Percentiles rank a stretch among this genome's conserved stretches.
These are phyloP conservation scores for Leucosporidium creatinivorum DNA, from an alignment of 768 basidiomycete genomes.

Conservation along the genomic window DNA sequence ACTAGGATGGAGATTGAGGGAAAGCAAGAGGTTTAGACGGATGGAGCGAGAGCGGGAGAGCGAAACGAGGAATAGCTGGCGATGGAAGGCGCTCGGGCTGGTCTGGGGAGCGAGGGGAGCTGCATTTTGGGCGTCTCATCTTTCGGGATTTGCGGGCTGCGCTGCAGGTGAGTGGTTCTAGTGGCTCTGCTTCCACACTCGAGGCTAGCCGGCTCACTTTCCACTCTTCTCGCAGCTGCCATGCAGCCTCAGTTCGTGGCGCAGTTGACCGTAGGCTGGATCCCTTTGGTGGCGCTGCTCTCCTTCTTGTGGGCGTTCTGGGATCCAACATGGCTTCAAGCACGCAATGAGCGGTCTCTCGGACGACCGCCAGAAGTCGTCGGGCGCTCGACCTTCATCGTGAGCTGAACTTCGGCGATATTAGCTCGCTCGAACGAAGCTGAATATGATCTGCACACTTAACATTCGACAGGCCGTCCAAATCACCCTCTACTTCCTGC, in stretches of 20 bases:
- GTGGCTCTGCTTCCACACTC: no score
- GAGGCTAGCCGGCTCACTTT: no score
- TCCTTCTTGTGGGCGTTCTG: conserved; percentile 20
- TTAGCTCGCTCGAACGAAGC: neutral
- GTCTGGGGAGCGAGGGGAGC: conserved; percentile 13
- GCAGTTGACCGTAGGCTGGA: neutral
- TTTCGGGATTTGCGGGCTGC: neutral
- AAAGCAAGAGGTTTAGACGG: conserved; percentile 41
- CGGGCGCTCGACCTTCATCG: neutral
- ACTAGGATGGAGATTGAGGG: conserved; percentile 61
- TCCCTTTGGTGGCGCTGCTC: neutral
- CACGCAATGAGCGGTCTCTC: conserved; percentile 2
- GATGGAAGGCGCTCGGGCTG: neutral
- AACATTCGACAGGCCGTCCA: neutral
- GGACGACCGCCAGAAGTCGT: neutral
- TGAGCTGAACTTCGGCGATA: neutral
- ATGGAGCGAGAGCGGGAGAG: neutral
- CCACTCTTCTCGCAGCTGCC: neutral
- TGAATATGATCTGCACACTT: neutral
- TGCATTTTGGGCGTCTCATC: neutral
- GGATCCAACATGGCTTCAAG: conserved; percentile 22
- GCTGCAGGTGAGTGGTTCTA: neutral
- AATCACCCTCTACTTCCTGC: neutral
- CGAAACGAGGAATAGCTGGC: neutral
- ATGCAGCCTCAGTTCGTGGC: neutral